Percentiles rank a stretch among this genome's conserved stretches.
phyloP scores from a whole-genome alignment of 768 basidiomycete genomes.

The Podaxis carcinomalis region DNA sequence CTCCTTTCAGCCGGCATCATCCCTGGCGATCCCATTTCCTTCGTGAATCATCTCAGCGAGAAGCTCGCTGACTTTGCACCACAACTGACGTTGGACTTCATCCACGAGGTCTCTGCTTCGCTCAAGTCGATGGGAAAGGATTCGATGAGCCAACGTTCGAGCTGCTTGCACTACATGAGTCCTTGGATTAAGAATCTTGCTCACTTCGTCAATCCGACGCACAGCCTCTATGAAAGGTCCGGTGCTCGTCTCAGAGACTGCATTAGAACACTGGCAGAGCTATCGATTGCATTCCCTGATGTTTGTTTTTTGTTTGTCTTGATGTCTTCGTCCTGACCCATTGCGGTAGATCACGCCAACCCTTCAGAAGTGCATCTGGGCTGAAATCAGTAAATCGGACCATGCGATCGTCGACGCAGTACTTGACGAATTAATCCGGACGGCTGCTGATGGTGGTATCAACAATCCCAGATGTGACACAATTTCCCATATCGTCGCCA shows the following conservation, averaged over 20 bases:
- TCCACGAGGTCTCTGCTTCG: slow-evolving; percentile 75
- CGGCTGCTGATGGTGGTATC: slow-evolving; percentile 80
- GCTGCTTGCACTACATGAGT: slow-evolving; percentile 75
- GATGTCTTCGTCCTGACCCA: slow-evolving; percentile 2
- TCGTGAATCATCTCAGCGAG: slow-evolving; percentile 65
- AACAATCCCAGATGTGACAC: slow-evolving; percentile 73
- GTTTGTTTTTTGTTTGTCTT: slow-evolving; percentile 32
- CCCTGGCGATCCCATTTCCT: slow-evolving; percentile 60
- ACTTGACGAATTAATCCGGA: slow-evolving; percentile 74
- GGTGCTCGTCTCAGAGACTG: slow-evolving; percentile 77
- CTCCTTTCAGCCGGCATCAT: slow-evolving; percentile 56
- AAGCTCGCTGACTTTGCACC: slow-evolving; percentile 71
- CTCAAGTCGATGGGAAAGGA: slow-evolving; percentile 48
- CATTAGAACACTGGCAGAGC: slow-evolving; percentile 71
- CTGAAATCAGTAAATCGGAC: slow-evolving; percentile 69
- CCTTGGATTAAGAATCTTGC: slow-evolving; percentile 88
- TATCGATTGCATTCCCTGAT: slow-evolving; percentile 69
- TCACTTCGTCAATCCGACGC: slow-evolving; percentile 64
- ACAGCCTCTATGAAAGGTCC: slow-evolving; percentile 64
- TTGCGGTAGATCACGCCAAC: slow-evolving; percentile 53
- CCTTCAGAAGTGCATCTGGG: slow-evolving; percentile 76
- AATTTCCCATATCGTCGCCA: slow-evolving; percentile 68
- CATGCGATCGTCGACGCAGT: slow-evolving; percentile 63
- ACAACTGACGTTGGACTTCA: slow-evolving; percentile 81
- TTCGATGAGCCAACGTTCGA: slow-evolving; percentile 51